A percentile compares a stretch with the other conserved stretches of the same genome.
Conservation (phyloP, 108 stramenopile genomes). For the Fragilaria crotonensis region DNA sequence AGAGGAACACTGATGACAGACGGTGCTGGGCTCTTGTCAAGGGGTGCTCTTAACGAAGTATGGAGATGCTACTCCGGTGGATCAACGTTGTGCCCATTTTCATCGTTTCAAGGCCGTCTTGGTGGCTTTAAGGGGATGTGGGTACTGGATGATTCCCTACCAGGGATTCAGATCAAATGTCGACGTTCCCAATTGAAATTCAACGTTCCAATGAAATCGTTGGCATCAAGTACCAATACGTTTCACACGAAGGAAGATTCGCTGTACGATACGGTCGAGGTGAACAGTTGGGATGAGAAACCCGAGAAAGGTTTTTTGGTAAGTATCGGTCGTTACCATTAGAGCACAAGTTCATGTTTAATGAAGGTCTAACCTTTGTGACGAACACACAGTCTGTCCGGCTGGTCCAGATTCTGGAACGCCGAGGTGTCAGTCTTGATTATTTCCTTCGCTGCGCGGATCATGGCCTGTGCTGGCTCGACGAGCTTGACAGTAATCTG, state of each 20-base stretch:
- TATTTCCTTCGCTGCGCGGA: constrained; percentile 10
- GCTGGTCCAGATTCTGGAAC: constrained; percentile 16
- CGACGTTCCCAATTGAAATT: constrained; percentile 22
- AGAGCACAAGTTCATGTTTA: background rate
- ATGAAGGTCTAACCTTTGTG: too few species aligned
- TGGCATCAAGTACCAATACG: background rate
- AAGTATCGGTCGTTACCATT: background rate
- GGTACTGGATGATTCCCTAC: constrained; percentile 20
- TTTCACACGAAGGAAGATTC: background rate
- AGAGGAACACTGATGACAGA: constrained; percentile 13
- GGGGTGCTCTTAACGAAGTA: constrained; percentile 17
- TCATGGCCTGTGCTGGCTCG: background rate
- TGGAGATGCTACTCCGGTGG: constrained; percentile 13
- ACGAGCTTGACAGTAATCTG: background rate
- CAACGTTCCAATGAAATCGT: constrained; percentile 7
- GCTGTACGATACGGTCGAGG: constrained; percentile 24
- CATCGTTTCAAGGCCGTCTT: constrained; percentile 30
- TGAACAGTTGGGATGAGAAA: constrained; percentile 19
- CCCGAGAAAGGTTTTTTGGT: constrained; percentile 7
- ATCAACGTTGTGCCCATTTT: constrained; percentile 4
- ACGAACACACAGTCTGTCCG: background rate
- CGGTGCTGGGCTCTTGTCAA: constrained; percentile 26
- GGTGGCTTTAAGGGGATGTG: constrained; percentile 34
- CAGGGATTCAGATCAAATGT: constrained; percentile 17
- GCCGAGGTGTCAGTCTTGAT: constrained; percentile 12